Evolutionary conservation across 2,329 filamentous ascomycete genomes (phyloP).

Genomic region (Mycocentrospora acerina): DNA sequence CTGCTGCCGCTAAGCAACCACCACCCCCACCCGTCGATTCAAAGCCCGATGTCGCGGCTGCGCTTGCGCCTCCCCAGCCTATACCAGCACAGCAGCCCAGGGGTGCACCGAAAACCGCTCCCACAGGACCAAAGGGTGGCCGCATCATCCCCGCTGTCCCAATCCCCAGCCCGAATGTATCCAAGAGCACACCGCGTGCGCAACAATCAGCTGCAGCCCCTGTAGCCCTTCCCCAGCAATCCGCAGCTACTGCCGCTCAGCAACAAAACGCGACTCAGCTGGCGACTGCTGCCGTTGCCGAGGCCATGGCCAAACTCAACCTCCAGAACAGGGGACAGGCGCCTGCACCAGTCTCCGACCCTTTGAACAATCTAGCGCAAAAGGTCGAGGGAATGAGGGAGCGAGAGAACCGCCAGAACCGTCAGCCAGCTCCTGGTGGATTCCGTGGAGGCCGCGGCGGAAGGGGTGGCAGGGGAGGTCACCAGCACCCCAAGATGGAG

Average conservation of each 20-base stretch:
- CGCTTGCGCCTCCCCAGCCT: constrained; percentile 54
- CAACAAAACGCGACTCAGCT: constrained; percentile 69
- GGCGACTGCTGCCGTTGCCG: constrained; percentile 75
- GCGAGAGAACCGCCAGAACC: constrained; percentile 54
- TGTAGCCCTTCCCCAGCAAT: constrained; percentile 38
- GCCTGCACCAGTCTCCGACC: constrained; percentile 35
- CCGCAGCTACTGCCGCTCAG: constrained; percentile 27
- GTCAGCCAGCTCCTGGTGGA: constrained; percentile 48
- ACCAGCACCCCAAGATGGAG: constrained; percentile 67
- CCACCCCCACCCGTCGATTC: constrained; percentile 68
- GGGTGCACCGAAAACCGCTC: constrained; percentile 37
- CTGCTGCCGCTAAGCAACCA: constrained; percentile 49
- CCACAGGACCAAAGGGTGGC: constrained; percentile 48
- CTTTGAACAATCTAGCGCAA: constrained; percentile 70
- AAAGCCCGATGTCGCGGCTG: constrained; percentile 64
- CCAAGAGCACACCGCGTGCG: constrained; percentile 41
- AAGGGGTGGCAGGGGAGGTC: constrained; percentile 50
- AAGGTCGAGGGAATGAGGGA: constrained; percentile 78
- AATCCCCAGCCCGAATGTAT: constrained; percentile 50
- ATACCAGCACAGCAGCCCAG: constrained; percentile 37
- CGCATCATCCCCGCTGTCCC: constrained; percentile 69
- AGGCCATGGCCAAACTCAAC: constrained; percentile 74
- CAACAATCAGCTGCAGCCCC: constrained; percentile 41
- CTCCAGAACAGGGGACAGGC: constrained; percentile 29
- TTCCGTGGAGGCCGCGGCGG: constrained; percentile 42